These are phyloP conservation scores for Tagetes patula DNA, from an alignment of 129 eudicot genomes.

Conservation along the genomic window DNA sequence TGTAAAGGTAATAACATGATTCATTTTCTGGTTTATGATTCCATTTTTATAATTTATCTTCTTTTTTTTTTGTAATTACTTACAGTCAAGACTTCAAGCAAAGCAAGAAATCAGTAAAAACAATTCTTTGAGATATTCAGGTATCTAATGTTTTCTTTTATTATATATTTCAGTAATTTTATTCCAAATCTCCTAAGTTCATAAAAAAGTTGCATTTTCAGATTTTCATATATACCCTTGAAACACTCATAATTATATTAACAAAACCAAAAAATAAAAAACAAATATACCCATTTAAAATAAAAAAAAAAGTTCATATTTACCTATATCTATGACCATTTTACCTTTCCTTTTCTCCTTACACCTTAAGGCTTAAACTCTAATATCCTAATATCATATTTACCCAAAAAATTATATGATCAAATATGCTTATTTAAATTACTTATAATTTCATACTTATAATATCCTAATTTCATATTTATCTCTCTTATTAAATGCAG, in stretches of 20 bases:
- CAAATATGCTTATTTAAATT: not conserved
- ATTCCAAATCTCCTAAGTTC: not conserved
- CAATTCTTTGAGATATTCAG: conserved; percentile 79
- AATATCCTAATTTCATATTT: not conserved
- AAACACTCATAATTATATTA: not conserved
- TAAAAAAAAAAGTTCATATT: not conserved
- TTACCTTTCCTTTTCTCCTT: not conserved
- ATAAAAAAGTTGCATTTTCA: not conserved
- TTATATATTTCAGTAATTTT: not conserved
- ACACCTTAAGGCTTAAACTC: not conserved
- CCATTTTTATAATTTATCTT: not conserved
- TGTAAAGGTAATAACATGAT: conserved; percentile 64
- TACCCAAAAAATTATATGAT: not conserved
- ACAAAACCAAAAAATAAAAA: not conserved
- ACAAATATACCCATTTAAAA: not conserved
- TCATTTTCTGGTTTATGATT: conserved; percentile 8
- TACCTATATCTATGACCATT: not conserved
- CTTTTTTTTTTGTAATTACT: conserved; percentile 15
- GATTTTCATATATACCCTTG: not conserved
- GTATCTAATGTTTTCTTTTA: conserved; percentile 33
- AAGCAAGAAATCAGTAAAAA: conserved; percentile 91
- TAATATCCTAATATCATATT: not conserved
- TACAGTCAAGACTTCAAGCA: conserved; percentile 99
- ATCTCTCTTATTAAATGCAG: not conserved
- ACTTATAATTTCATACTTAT: not conserved